Base-by-base conservation (phyloP, 345 rosid species). In the Carallia pectinifolia region DNA sequence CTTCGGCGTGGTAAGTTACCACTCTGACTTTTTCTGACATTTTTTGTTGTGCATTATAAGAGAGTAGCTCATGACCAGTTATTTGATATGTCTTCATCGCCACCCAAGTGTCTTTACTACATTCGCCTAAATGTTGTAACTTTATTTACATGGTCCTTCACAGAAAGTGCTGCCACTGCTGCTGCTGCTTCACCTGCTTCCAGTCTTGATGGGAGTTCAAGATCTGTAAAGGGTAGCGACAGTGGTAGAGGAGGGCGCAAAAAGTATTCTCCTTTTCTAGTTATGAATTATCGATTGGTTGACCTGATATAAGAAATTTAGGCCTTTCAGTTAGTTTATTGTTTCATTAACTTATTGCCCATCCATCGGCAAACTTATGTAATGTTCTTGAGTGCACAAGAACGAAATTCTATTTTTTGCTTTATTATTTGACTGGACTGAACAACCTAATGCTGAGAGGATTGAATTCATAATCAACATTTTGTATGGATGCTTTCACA, bases 241-340 rank as follows among this genome's bases (percentile, higher is more conserved):
- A 71, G 90, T 71, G 89, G 99, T 64, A 81, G 99, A 89, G 94
- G 97, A 74, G 97, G 98, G 63, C 98, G 97, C 62, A 95, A 90
- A 82, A 95, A 90, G 99, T 95, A 89, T 36, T 71, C 59, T 52
- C 62, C 76, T 67, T 54, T 79, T 70, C 53, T 64, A 48, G 4
- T 67, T 58, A 48, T 62, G 58, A 53, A 61, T 69, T 58, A 9
- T 31, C 50, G 64, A 59, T 50, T 58, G 36, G 37, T 60, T 50
- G n/a, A 29, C 31, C 10, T 10, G 17, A 31, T 6, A 18, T 48
- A 53, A 23, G 31, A 55, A 36, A 44, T 39, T 68, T 27, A 52
- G 17, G 36, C 58, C 17, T 63, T 36, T 34, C 7, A 9, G 34
- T 40, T 68, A 7, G 16, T 44, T 44, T 44, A 13, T 44, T 0